Evolutionary conservation across 495 filamentous ascomycete species (phyloP), one percentile per base, ranked within the genome.

Genomic region (Pyronema domesticum): DNA sequence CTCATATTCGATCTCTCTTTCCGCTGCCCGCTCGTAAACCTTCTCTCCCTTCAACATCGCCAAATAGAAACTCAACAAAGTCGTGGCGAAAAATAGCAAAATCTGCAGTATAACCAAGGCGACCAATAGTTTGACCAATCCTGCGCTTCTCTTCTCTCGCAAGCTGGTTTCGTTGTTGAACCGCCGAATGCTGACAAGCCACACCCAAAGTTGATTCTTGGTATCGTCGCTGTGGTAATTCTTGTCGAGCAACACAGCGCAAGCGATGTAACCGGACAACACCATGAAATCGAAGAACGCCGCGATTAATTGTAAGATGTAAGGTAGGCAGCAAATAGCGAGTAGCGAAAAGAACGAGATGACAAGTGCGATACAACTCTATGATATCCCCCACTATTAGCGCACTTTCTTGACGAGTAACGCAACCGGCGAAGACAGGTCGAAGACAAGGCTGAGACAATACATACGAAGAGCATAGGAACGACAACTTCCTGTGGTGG

Each of bases 211-310:
- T 37, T 11, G 34, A n/a, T 53, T 53, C 35, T 10, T 3, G 34
- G 10, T 44, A 37, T 40, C 37, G 30, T 53, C 51, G 11, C 1
- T 18, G 15, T 53, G 51, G 51, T 15, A 53, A n/a, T 53, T 53
- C 3, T 40, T 35, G 51, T 14, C 8, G 3, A 53, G 51, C 8
- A 53, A 14, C 3, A 53, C 51, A 2, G 51, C 51, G 37, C 13
- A 42, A 3, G 51, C 3, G 1, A 53, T 43, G 51, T n/a, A 53
- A 8, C 51, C 51, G 14, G 11, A 10, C 8, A 53, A 37, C 7
- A 53, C 30, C 9, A 13, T 23, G 51, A 53, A 53, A 37, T 53
- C 51, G 51, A 53, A 35, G 4, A 42, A 23, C 2, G 51, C 51
- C 3, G 51, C 51, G 35, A 53, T 9, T 8, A 53, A 3, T 23